Percentiles rank a stretch among this genome's conserved stretches.
phyloP scores from a whole-genome alignment of 1,284 basidiomycete species.

The Fomitiporia mediterranea region DNA sequence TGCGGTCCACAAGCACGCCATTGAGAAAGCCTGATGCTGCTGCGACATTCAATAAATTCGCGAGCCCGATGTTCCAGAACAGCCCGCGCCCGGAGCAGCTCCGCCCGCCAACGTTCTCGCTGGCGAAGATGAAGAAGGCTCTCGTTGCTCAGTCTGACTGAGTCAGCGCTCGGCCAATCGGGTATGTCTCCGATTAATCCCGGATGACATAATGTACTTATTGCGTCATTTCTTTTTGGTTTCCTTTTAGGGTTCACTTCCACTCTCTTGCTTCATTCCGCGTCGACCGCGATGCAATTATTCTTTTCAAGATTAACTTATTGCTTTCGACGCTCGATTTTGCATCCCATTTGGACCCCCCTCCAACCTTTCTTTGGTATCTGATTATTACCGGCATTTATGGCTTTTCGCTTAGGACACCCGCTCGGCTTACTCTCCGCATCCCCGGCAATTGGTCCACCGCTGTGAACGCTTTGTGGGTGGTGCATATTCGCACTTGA shows the following conservation, averaged over 20 bases:
- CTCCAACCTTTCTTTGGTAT: background rate
- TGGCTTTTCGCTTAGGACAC: constrained; percentile 20
- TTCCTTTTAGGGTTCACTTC: background rate
- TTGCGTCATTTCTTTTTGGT: background rate
- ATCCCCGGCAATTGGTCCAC: background rate
- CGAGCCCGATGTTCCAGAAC: constrained; percentile 21
- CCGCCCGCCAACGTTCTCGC: constrained; percentile 17
- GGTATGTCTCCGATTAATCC: constrained; percentile 5
- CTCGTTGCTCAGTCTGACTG: constrained; percentile 7
- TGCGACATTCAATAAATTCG: constrained; percentile 14
- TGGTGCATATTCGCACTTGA: constrained; percentile 12
- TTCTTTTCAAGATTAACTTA: constrained; percentile 21
- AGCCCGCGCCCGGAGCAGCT: constrained; percentile 21
- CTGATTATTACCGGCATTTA: constrained; percentile 9
- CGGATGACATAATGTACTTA: background rate
- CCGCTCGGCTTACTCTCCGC: constrained; percentile 7
- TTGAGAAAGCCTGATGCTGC: constrained; percentile 3
- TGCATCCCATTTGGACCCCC: constrained; percentile 6
- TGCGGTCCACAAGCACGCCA: constrained; percentile 13
- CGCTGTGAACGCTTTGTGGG: background rate
- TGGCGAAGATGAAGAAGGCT: constrained; percentile 13
- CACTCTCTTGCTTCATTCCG: constrained; percentile 15
- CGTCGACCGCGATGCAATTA: constrained; percentile 22
- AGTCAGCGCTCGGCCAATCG: background rate
- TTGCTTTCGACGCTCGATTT: constrained; percentile 21